phyloP scores from a whole-genome alignment of 768 basidiomycete species.

The Cantharellus anzutake region DNA sequence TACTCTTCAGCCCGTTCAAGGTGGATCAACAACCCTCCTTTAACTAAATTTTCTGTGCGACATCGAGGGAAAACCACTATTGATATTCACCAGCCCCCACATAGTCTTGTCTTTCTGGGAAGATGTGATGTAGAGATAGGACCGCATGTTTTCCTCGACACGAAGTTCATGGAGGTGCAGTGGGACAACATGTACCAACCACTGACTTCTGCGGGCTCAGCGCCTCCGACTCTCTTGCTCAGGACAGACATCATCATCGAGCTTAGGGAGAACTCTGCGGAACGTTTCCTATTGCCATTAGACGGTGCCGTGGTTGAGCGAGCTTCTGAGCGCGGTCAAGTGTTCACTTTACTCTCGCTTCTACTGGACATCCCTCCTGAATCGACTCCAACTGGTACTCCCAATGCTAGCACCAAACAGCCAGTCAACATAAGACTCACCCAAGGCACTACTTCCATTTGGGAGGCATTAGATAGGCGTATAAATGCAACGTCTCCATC shows the following conservation, averaged over 20 bases:
- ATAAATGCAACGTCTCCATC: not conserved
- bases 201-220: not conserved
- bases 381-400: not conserved
- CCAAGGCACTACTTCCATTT: not conserved
- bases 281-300: constrained; percentile 7
- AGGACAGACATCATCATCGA: constrained; percentile 9
- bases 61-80: constrained; percentile 37
- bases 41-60: constrained; percentile 54
- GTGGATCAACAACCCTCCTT: constrained; percentile 15
- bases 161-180: constrained; percentile 52
- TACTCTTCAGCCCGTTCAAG: not conserved
- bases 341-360: constrained; percentile 1
- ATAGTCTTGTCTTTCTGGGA: constrained; percentile 44
- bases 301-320: constrained; percentile 5
- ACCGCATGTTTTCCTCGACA: constrained; percentile 51
- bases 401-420: not conserved
- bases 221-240: not conserved
- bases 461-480: constrained; percentile 1
- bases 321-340: not conserved
- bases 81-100: constrained; percentile 37
- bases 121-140: constrained; percentile 56
- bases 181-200: constrained; percentile 19
- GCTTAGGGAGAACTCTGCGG: constrained; percentile 8
- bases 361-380: not conserved
- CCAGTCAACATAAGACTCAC: not conserved